Percentiles rank a stretch among this genome's conserved stretches.
These are phyloP conservation scores for Fraxinus floribunda DNA, from an alignment of 305 asterid species.

Conservation along the genomic window DNA sequence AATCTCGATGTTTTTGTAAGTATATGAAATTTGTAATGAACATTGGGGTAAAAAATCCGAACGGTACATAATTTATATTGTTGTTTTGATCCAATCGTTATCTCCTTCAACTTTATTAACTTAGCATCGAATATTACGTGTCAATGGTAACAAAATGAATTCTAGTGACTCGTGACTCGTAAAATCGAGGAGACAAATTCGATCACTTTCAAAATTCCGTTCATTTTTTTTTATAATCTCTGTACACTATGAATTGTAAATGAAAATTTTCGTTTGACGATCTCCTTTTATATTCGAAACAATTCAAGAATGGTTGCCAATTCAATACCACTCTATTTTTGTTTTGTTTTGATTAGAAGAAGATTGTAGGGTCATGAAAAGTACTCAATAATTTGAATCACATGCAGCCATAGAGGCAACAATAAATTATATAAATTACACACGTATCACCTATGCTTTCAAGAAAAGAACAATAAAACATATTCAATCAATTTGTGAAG, in stretches of 20 bases:
- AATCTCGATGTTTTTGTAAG: not conserved
- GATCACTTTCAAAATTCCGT: not conserved
- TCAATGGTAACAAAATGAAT: not conserved
- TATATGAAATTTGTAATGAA: not conserved
- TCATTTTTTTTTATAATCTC: not conserved
- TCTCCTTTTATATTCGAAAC: not conserved
- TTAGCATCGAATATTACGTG: not conserved
- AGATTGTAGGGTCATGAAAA: slow-evolving; percentile 36
- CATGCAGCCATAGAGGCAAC: slow-evolving; percentile 41
- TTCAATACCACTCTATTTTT: slow-evolving; percentile 24
- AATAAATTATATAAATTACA: slow-evolving; percentile 19
- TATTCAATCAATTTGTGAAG: slow-evolving; percentile 37
- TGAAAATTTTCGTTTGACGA: slow-evolving; percentile 3
- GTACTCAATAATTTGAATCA: slow-evolving; percentile 47
- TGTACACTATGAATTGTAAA: not conserved
- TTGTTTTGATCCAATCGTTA: not conserved
- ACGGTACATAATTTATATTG: not conserved
- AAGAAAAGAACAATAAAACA: slow-evolving; percentile 27
- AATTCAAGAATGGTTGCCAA: slow-evolving; percentile 8
- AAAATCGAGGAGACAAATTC: not conserved
- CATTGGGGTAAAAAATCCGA: not conserved
- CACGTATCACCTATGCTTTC: slow-evolving; percentile 17
- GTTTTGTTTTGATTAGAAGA: slow-evolving; percentile 31
- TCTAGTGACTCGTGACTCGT: not conserved
- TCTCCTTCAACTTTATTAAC: not conserved